Evolutionary conservation across 2,329 filamentous ascomycete genomes (phyloP).

Genomic region (Penicillium italicum): DNA sequence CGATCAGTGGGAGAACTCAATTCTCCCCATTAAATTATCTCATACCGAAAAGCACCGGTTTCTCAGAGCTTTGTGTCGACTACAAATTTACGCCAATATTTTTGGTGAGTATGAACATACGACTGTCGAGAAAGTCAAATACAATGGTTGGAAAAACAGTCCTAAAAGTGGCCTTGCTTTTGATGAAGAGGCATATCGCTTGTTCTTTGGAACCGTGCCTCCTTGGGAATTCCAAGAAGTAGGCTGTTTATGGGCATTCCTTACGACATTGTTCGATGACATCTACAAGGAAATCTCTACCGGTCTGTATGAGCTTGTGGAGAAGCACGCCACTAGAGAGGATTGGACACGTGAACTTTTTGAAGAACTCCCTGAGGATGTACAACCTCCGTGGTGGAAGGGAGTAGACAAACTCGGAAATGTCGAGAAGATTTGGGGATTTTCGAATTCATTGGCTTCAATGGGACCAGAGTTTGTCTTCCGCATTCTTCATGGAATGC

Average conservation of each 20-base stretch:
- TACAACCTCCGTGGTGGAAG: background rate
- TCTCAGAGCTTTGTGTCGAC: constrained; percentile 17
- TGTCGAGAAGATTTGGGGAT: too few relatives aligned
- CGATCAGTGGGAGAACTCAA: background rate
- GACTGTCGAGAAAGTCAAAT: too few relatives aligned
- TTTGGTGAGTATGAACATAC: constrained; percentile 3
- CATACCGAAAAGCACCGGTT: constrained; percentile 11
- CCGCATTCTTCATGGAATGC: constrained; percentile 7
- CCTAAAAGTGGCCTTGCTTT: too few relatives aligned
- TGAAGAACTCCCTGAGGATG: background rate
- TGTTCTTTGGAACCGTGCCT: constrained; percentile 20
- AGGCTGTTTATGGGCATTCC: constrained; percentile 14
- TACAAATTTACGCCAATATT: constrained; percentile 16
- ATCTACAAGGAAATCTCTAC: background rate
- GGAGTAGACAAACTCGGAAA: too few relatives aligned
- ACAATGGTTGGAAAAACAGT: too few relatives aligned
- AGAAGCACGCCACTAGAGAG: background rate
- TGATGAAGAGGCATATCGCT: constrained; percentile 7
- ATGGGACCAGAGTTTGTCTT: constrained; percentile 17
- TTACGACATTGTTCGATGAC: background rate
- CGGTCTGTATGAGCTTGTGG: background rate
- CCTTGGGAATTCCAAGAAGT: constrained; percentile 25
- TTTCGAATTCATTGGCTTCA: background rate
- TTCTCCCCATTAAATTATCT: constrained; percentile 10
- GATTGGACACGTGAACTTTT: too few relatives aligned